These are phyloP conservation scores for Kazachstania bromeliacearum DNA, from an alignment of 805 yeast genomes.

Conservation along the genomic window DNA sequence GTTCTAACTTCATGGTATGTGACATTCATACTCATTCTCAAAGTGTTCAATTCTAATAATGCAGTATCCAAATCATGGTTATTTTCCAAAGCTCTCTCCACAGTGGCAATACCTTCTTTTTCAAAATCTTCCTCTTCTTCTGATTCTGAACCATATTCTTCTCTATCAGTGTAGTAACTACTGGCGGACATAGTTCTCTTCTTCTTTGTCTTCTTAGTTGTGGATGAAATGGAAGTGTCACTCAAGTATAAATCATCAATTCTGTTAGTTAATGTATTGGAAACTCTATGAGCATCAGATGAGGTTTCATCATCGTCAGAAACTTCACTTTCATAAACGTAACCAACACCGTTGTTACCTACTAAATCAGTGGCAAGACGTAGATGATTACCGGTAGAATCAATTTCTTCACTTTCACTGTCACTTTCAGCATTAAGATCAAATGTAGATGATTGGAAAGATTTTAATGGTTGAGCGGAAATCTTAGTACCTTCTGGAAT, in stretches of 20 bases:
- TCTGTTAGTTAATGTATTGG: slow-evolving; percentile 36
- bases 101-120: slow-evolving; percentile 87
- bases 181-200: slow-evolving; percentile 35
- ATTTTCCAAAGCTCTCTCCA: slow-evolving; percentile 83
- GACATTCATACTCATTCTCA: slow-evolving; percentile 96
- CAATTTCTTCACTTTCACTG: slow-evolving; percentile 14
- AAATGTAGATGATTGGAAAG: slow-evolving; percentile 23
- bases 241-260: slow-evolving; percentile 41
- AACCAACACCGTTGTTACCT: slow-evolving; percentile 32
- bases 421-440: slow-evolving; percentile 26
- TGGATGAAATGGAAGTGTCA: slow-evolving; percentile 50
- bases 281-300: slow-evolving; percentile 16
- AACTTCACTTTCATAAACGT: slow-evolving; percentile 30
- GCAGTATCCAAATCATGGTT: slow-evolving; percentile 94
- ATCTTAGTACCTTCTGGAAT: slow-evolving; percentile 46
- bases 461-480: slow-evolving; percentile 38
- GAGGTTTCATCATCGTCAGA: slow-evolving; percentile 28
- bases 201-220: slow-evolving; percentile 38
- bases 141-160: slow-evolving; percentile 32
- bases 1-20: slow-evolving; percentile 84
- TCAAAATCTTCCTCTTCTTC: slow-evolving; percentile 52
- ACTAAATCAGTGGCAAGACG: slow-evolving; percentile 24
- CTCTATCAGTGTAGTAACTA: slow-evolving; percentile 38
- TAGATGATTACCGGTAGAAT: slow-evolving; percentile 3
- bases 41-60: slow-evolving; percentile 79